phyloP scores from a whole-genome alignment of 2,329 filamentous ascomycete genomes.

The Cladosporium sp. region DNA sequence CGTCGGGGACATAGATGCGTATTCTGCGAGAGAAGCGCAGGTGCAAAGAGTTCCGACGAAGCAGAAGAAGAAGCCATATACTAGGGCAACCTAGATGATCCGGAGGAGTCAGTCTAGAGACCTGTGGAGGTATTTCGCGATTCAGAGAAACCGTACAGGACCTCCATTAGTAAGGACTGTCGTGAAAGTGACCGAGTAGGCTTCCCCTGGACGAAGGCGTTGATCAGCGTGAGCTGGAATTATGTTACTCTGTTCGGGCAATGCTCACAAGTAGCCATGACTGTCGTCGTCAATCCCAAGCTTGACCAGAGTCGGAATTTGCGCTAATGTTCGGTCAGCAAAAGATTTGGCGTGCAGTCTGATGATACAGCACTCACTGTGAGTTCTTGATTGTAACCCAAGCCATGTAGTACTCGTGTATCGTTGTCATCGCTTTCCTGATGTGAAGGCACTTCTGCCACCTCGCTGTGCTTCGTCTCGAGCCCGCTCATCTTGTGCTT shows the following conservation, averaged over 20 bases:
- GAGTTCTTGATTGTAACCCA: neutral
- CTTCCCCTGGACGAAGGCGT: neutral
- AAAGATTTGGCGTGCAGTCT: neutral
- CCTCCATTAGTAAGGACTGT: slow-evolving; percentile 4
- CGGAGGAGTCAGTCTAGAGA: no score
- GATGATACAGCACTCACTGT: neutral
- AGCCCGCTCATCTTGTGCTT: neutral
- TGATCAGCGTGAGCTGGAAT: neutral
- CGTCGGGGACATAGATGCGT: slow-evolving; percentile 46
- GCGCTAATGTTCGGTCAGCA: neutral
- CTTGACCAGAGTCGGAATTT: neutral
- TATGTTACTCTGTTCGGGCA: neutral
- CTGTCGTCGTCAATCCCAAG: neutral
- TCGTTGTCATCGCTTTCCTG: neutral
- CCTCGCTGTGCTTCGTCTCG: neutral
- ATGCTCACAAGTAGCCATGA: slow-evolving; percentile 1
- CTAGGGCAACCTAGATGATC: neutral
- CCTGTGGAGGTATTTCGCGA: no score
- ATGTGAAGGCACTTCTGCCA: neutral
- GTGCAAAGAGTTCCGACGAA: slow-evolving; percentile 2
- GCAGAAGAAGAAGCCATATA: neutral
- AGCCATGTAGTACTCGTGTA: neutral
- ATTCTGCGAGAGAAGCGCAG: neutral
- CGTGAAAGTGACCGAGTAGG: neutral
- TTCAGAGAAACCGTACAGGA: neutral